Conservation (phyloP, 306 rosid species). For the Bauhinia variegata region DNA sequence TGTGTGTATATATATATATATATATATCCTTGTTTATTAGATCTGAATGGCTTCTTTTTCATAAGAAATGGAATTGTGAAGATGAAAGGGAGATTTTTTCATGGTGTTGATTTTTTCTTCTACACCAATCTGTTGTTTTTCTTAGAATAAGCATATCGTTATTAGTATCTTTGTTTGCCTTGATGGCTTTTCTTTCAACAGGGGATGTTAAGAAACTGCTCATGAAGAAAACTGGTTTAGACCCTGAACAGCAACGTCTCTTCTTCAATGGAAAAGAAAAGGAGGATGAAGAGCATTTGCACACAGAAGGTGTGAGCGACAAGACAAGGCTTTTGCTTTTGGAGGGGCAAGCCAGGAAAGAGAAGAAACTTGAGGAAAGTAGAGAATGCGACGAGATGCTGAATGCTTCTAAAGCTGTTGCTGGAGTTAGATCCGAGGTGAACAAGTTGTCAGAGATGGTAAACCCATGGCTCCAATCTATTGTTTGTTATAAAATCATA, state of each 20-base stretch:
- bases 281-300: conserved; percentile 68
- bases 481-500: conserved; percentile 9
- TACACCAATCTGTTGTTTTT: conserved; percentile 4
- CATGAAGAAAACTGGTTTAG: conserved; percentile 58
- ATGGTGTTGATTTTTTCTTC: background rate
- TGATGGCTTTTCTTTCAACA: conserved; percentile 36
- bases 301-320: conserved; percentile 74
- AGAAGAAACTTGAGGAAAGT: conserved; percentile 63
- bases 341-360: conserved; percentile 56
- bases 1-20: too few species aligned
- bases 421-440: conserved; percentile 71
- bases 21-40: too few species aligned
- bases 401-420: conserved; percentile 65
- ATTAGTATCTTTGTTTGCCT: conserved; percentile 31
- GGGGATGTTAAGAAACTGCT: conserved; percentile 77
- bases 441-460: conserved; percentile 79
- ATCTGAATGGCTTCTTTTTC: too few species aligned
- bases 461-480: conserved; percentile 31
- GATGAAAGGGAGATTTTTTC: too few species aligned
- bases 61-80: too few species aligned
- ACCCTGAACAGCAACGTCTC: conserved; percentile 70
- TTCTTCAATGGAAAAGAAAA: conserved; percentile 84
- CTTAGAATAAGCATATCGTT: conserved; percentile 11
- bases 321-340: conserved; percentile 70
- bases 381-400: conserved; percentile 49